Conservation (phyloP, 441 rosid genomes). For the Metrosideros polymorpha region DNA sequence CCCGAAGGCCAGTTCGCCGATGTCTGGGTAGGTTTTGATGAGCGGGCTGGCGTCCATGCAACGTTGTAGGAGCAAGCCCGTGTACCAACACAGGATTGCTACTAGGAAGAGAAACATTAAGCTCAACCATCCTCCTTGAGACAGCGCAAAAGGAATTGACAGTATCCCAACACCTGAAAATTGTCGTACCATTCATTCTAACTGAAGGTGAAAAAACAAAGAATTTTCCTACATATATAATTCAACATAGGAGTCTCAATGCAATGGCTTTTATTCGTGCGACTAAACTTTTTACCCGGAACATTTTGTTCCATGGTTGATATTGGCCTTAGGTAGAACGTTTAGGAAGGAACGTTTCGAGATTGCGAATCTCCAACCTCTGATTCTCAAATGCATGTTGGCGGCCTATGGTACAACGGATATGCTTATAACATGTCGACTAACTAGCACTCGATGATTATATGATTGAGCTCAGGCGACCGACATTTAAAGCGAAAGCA, state of each 20-base stretch:
- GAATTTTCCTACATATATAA: not conserved
- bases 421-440: not conserved
- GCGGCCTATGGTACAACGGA: not conserved
- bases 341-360: not conserved
- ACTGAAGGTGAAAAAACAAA: not conserved
- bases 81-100: slow-evolving; percentile 49
- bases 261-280: too few relatives aligned
- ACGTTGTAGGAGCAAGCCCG: slow-evolving; percentile 44
- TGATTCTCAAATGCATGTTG: not conserved
- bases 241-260: not conserved
- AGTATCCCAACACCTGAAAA: slow-evolving; percentile 56
- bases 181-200: not conserved
- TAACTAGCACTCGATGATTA: not conserved
- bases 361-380: not conserved
- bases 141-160: slow-evolving; percentile 57
- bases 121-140: slow-evolving; percentile 63
- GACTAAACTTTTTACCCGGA: not conserved
- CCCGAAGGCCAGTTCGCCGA: slow-evolving; percentile 55
- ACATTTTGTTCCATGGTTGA: not conserved
- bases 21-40: slow-evolving; percentile 52
- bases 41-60: slow-evolving; percentile 35
- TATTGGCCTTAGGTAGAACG: not conserved
- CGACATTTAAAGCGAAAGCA: not conserved
- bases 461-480: not conserved
- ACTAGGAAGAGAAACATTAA: slow-evolving; percentile 37